Conservation (phyloP, 2,329 filamentous ascomycete species). For the Nannizziopsis barbatae region DNA sequence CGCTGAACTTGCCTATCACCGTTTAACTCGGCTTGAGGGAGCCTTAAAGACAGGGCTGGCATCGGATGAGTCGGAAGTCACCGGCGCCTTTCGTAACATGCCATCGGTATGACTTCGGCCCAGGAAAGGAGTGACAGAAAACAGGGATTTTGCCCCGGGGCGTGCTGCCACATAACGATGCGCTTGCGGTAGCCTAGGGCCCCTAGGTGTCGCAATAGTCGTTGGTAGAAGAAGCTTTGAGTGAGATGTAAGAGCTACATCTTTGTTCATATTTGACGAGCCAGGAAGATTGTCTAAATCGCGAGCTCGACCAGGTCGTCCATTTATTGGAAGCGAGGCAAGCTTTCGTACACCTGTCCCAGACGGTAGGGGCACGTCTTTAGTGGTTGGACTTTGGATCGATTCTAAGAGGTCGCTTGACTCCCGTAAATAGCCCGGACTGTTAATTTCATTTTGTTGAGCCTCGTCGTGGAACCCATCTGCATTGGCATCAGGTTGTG, state of each 20-base stretch:
- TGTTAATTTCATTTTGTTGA: too few species aligned
- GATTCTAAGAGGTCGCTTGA: too few species aligned
- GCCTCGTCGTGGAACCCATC: too few species aligned
- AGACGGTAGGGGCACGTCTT: constrained; percentile 56
- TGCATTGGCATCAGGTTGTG: too few species aligned
- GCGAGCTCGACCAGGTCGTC: constrained; percentile 44
- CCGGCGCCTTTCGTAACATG: background rate
- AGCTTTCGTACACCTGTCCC: constrained; percentile 55
- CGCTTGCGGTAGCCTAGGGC: constrained; percentile 44
- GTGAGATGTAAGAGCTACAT: constrained; percentile 34
- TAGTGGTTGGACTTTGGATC: background rate
- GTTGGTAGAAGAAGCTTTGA: constrained; percentile 32
- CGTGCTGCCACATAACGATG: constrained; percentile 47
- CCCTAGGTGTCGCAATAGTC: constrained; percentile 43
- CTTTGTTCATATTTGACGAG: constrained; percentile 27
- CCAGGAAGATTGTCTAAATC: constrained; percentile 43
- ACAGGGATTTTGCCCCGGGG: constrained; percentile 76
- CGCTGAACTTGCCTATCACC: background rate
- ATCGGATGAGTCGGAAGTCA: background rate
- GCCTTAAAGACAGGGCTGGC: background rate
- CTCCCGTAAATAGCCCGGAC: too few species aligned
- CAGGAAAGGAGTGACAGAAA: constrained; percentile 89
- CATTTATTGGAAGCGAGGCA: constrained; percentile 55
- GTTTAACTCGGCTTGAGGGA: too few species aligned
- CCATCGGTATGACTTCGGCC: constrained; percentile 53